Percentiles rank a stretch among this genome's conserved stretches.
Conservation (phyloP, 2,329 filamentous ascomycete genomes). For the Rugonectria rugulosa region DNA sequence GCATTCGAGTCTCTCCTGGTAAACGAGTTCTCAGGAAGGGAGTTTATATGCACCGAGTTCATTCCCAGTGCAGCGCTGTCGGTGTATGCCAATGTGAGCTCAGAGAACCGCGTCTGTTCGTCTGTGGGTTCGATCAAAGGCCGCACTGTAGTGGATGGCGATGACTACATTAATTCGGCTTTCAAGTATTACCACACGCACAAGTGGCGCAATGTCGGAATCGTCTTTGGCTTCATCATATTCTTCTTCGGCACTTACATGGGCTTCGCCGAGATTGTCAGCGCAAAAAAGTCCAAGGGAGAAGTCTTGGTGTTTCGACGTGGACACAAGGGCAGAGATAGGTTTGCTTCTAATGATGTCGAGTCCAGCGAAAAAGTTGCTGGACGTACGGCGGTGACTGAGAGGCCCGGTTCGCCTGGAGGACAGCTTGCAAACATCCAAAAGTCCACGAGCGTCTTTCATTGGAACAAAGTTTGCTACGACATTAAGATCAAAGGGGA, state of each 20-base stretch:
- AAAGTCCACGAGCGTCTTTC: conserved; percentile 75
- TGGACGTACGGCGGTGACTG: conserved; percentile 6
- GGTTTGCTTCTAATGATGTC: conserved; percentile 3
- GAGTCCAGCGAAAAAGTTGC: conserved; percentile 21
- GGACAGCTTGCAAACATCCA: conserved; percentile 39
- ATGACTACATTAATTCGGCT: conserved; percentile 52
- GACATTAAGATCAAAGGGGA: conserved; percentile 74
- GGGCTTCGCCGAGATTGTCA: conserved; percentile 55
- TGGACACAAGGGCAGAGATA: conserved; percentile 36
- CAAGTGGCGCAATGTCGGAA: conserved; percentile 64
- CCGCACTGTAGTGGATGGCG: conserved; percentile 52
- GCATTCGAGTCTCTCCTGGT: conserved; percentile 70
- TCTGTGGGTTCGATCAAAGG: conserved; percentile 57
- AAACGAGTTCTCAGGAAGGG: conserved; percentile 65
- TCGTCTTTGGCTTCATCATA: conserved; percentile 59
- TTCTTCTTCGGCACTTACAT: conserved; percentile 59
- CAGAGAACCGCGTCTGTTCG: conserved; percentile 51
- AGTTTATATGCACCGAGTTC: conserved; percentile 39
- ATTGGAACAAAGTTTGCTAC: conserved; percentile 79
- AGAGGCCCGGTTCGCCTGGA: conserved; percentile 25
- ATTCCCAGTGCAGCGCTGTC: conserved; percentile 29
- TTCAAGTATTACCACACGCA: conserved; percentile 56
- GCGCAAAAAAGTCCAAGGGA: conserved; percentile 63
- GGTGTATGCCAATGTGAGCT: conserved; percentile 36
- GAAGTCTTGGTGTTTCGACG: conserved; percentile 67